Percentiles rank a stretch among this genome's conserved stretches.
Evolutionary conservation across 73 alveolate genomes (phyloP).

Genomic region (Tetrahymena elliotti): DNA sequence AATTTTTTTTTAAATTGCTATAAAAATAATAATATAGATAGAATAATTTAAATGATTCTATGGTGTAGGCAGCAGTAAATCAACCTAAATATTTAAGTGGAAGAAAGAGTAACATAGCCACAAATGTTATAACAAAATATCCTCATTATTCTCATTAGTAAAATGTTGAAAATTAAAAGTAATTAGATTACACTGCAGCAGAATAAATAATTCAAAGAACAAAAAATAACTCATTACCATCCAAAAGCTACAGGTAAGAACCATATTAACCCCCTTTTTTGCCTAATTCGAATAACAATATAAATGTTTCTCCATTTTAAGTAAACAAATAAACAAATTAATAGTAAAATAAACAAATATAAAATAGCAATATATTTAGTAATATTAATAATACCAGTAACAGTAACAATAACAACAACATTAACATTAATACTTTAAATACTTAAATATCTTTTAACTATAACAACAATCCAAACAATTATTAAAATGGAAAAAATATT

Average conservation of each 20-base stretch:
- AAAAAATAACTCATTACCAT: not conserved
- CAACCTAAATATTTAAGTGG: not conserved
- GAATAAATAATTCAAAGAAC: not conserved
- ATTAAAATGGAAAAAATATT: not conserved
- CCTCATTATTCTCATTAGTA: not conserved
- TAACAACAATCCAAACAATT: not conserved
- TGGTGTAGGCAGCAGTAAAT: not conserved
- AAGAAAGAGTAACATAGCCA: not conserved
- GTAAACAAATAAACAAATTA: not conserved
- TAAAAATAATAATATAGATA: not conserved
- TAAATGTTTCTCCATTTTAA: not conserved
- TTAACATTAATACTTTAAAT: not conserved
- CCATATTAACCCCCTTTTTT: not conserved
- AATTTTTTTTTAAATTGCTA: not conserved
- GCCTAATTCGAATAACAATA: not conserved
- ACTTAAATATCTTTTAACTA: not conserved
- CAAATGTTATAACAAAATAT: not conserved
- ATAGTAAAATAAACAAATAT: not conserved
- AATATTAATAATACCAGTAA: not conserved
- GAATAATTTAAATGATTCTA: not conserved
- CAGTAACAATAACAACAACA: not conserved
- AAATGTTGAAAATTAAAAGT: not conserved
- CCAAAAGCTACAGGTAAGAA: not conserved
- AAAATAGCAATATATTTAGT: not conserved
- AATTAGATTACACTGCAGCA: not conserved